These are phyloP conservation scores for Melaleuca alternifolia DNA, from an alignment of 345 rosid species.

Conservation along the genomic window DNA sequence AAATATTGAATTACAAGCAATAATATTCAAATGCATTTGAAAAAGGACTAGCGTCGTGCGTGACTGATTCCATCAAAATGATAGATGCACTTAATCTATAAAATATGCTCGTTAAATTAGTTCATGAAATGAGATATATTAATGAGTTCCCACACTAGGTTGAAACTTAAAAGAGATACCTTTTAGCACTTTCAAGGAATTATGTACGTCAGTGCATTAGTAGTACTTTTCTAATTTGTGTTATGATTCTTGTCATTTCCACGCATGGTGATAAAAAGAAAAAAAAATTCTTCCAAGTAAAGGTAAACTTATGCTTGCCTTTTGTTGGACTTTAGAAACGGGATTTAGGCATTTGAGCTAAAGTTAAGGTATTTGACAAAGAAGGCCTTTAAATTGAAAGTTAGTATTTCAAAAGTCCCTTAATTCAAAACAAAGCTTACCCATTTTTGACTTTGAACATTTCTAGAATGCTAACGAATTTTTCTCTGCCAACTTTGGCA, in stretches of 20 bases:
- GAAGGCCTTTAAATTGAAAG: neutral
- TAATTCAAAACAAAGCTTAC: neutral
- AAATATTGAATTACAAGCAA: neutral
- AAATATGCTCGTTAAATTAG: neutral
- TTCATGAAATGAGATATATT: neutral
- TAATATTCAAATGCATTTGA: neutral
- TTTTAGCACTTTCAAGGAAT: neutral
- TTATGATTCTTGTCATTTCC: neutral
- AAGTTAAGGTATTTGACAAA: neutral
- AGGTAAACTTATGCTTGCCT: neutral
- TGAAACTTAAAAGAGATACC: neutral
- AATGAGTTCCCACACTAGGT: neutral
- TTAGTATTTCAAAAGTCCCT: neutral
- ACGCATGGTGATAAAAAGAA: too few species aligned
- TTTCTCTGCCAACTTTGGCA: neutral
- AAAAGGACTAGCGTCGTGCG: neutral
- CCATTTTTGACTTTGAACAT: neutral
- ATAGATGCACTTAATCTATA: neutral
- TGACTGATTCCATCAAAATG: neutral
- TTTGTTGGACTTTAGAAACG: neutral
- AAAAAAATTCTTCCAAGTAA: neutral
- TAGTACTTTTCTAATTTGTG: neutral
- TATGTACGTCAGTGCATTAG: neutral
- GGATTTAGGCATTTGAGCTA: neutral
- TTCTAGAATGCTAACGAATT: neutral